Evolutionary conservation across 1,284 basidiomycete species (phyloP), one percentile per base, ranked within the genome.

Genomic region (Sporisorium exsertum): DNA sequence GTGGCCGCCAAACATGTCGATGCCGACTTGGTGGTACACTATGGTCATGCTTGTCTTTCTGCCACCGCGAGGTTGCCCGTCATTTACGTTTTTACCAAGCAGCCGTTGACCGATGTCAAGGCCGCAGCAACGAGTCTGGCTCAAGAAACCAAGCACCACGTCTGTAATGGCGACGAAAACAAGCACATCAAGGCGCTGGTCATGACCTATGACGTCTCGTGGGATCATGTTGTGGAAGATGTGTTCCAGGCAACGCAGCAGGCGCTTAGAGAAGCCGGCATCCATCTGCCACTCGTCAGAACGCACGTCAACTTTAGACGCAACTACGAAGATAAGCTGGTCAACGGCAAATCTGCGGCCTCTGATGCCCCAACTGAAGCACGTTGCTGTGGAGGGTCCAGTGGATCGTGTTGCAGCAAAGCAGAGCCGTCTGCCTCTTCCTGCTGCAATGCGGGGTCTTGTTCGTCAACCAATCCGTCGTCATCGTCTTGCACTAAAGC

Each of bases 11-110:
- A 95, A 74, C 97, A 99, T 84, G 91, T 96, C 46, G 91, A 95
- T 72, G 94, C 95, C 0, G 93, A 98, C 81, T 90, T 92, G 10
- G 89, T 98, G 68, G 91, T 99, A 6, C 96, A 99, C 84, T 98
- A 97, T 82, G 96, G 97, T 0, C 94, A 97, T 87, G 95, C 96
- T 0, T 99, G 97, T 86, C 89, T 99, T 87, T 95, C 92, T 47
- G 71, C 64, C 4, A 92, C 92, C 7, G 92, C 91, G 9, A 89
- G 92, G 12, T 85, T 95, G 0, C 93, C 94, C 0, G 92, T 93
- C 1, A 88, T 94, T n/a, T 95, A 94, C 80, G 89, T 95, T 13
- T 93, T 94, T 81, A 92, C 93, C 1, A 91, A 90, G 80, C 90
- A 90, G 69, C 76, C 86, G 78, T 87, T 87, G 10, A 24, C 26